Evolutionary conservation across 2,329 filamentous ascomycete genomes (phyloP).

Genomic region (Colletotrichum liriopes): DNA sequence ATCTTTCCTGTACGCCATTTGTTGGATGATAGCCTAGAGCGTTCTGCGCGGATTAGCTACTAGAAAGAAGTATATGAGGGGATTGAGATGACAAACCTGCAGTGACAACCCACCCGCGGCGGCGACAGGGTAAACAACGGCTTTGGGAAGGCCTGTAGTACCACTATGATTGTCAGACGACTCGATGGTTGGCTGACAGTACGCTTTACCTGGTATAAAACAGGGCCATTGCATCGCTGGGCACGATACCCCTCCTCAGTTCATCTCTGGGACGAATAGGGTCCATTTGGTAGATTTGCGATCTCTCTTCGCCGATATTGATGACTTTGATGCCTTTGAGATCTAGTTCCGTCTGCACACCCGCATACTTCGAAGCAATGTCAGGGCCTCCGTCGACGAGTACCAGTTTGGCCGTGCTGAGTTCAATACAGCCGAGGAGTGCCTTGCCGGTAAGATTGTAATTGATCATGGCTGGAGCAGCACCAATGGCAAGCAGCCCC

Average conservation of each 20-base stretch:
- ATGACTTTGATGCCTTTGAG: slow-evolving; percentile 68
- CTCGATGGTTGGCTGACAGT: fast-evolving
- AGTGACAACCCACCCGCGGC: slow-evolving; percentile 51
- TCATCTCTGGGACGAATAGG: slow-evolving; percentile 69
- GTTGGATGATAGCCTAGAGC: slow-evolving; percentile 6
- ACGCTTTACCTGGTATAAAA: slow-evolving; percentile 74
- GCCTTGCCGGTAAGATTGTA: slow-evolving; percentile 76
- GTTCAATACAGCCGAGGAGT: slow-evolving; percentile 75
- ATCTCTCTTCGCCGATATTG: slow-evolving; percentile 56
- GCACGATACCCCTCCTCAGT: slow-evolving; percentile 66
- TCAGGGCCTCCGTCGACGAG: slow-evolving; percentile 71
- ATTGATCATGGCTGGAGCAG: slow-evolving; percentile 80
- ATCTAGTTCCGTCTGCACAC: slow-evolving; percentile 67
- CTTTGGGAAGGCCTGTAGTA: slow-evolving; percentile 84
- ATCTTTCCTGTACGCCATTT: background rate
- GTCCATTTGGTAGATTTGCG: slow-evolving; percentile 61
- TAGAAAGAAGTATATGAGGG: background rate
- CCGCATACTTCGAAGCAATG: slow-evolving; percentile 71
- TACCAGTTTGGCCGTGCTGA: slow-evolving; percentile 70
- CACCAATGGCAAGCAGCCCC: slow-evolving; percentile 76
- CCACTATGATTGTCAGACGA: slow-evolving; percentile 61
- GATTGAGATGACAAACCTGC: background rate
- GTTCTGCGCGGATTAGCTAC: background rate
- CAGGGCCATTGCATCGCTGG: slow-evolving; percentile 71
- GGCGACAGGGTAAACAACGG: slow-evolving; percentile 71